Conservation (phyloP, 306 rosid species). For the Senna tora region DNA sequence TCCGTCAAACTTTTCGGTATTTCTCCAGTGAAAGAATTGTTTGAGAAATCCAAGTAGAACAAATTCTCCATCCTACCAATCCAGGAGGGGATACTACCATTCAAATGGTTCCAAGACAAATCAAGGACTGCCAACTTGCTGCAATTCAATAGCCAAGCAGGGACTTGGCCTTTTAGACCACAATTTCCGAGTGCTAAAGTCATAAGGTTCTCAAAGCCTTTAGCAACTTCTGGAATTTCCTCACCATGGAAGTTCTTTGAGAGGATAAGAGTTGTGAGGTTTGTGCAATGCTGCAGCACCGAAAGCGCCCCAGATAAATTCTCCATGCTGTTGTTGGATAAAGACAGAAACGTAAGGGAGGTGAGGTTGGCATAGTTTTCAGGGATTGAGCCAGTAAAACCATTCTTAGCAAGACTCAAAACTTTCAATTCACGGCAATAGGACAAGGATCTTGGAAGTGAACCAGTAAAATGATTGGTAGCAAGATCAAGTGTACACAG, state of each 20-base stretch:
- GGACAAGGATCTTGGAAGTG: constrained; percentile 49
- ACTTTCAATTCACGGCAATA: constrained; percentile 46
- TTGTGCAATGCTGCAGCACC: constrained; percentile 48
- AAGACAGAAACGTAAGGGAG: constrained; percentile 48
- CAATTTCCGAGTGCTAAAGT: constrained; percentile 53
- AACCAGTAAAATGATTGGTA: constrained; percentile 50
- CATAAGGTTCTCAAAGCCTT: constrained; percentile 45
- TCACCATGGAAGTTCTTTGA: constrained; percentile 54
- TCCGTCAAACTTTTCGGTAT: constrained; percentile 46
- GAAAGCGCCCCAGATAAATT: constrained; percentile 49
- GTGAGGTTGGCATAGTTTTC: constrained; percentile 47
- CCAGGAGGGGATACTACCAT: constrained; percentile 54
- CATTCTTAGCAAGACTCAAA: constrained; percentile 53
- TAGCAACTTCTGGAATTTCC: constrained; percentile 43
- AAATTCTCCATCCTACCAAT: constrained; percentile 43
- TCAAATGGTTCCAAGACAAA: constrained; percentile 57
- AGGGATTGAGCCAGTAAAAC: constrained; percentile 49
- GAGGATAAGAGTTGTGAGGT: constrained; percentile 57
- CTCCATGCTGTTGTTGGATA: constrained; percentile 45
- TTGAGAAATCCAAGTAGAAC: constrained; percentile 66
- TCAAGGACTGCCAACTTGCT: constrained; percentile 50
- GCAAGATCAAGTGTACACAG: constrained; percentile 54
- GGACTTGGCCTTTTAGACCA: constrained; percentile 52
- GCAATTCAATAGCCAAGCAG: constrained; percentile 53
- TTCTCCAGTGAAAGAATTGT: constrained; percentile 57